A percentile compares a stretch with the other conserved stretches of the same genome.
These are phyloP conservation scores for Ceratobasidium sp. DNA, from an alignment of 1,284 basidiomycete species.

Conservation along the genomic window DNA sequence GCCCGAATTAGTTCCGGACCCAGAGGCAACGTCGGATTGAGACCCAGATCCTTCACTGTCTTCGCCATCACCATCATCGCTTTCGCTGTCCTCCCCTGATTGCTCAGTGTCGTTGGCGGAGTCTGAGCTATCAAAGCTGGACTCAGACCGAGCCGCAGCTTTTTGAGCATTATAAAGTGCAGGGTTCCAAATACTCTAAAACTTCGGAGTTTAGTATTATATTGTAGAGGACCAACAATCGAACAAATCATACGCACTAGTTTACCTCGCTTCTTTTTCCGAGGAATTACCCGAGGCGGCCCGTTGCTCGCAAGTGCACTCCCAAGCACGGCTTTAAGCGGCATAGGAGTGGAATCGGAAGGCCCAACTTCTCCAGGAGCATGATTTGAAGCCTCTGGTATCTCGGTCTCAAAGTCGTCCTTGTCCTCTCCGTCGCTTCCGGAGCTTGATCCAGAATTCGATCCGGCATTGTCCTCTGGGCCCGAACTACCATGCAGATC, in stretches of 20 bases:
- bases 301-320: conserved; percentile 17
- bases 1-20: neutral
- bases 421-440: conserved; percentile 57
- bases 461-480: conserved; percentile 29
- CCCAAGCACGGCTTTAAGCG: conserved; percentile 18
- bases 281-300: conserved; percentile 18
- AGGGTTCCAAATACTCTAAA: conserved; percentile 42
- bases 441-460: neutral
- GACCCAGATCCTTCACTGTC: conserved; percentile 20
- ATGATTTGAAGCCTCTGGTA: neutral
- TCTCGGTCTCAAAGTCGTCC: conserved; percentile 54
- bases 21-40: conserved; percentile 16
- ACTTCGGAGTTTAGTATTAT: neutral
- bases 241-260: conserved; percentile 5
- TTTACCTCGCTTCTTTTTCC: conserved; percentile 31
- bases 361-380: neutral
- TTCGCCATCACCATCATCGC: conserved; percentile 43
- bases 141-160: conserved; percentile 64
- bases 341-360: neutral
- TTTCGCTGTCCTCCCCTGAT: conserved; percentile 50
- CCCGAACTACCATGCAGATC: conserved; percentile 27
- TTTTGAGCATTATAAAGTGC: conserved; percentile 29
- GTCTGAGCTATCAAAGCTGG: conserved; percentile 79
- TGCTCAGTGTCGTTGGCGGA: conserved; percentile 68
- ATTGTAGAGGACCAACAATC: neutral